These are phyloP conservation scores for Colletotrichum zoysiae DNA, from an alignment of 2,329 filamentous ascomycete species.

Conservation along the genomic window DNA sequence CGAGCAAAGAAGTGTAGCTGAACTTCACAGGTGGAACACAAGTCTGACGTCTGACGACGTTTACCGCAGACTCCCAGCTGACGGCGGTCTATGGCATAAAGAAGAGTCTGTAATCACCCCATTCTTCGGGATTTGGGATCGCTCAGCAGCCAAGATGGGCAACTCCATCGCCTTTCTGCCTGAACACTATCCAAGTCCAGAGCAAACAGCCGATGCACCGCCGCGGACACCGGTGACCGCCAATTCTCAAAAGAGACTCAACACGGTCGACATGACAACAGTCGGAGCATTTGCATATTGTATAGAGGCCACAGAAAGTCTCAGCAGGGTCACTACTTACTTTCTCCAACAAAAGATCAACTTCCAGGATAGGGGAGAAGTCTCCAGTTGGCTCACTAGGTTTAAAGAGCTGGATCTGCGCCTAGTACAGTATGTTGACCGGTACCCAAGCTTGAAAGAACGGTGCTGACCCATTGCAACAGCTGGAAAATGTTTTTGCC, in stretches of 20 bases:
- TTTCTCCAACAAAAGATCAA: conserved; percentile 60
- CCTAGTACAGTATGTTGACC: conserved; percentile 53
- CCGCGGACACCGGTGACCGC: conserved; percentile 22
- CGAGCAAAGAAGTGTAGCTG: not conserved
- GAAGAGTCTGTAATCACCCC: conserved; percentile 55
- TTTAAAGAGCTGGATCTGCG: conserved; percentile 63
- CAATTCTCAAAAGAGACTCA: conserved; percentile 20
- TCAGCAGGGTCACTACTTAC: conserved; percentile 59
- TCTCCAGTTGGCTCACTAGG: conserved; percentile 58
- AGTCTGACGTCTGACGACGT: conserved; percentile 51
- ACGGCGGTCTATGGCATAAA: conserved; percentile 57
- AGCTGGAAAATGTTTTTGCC: conserved; percentile 60
- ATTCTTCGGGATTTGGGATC: conserved; percentile 61
- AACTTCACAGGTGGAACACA: conserved; percentile 49
- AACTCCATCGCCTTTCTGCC: conserved; percentile 55
- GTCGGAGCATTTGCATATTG: conserved; percentile 61
- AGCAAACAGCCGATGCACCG: conserved; percentile 40
- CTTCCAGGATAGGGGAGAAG: conserved; percentile 53
- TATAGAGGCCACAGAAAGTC: conserved; percentile 60
- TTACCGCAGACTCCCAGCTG: conserved; percentile 49
- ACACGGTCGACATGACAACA: conserved; percentile 50
- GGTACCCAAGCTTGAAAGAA: not conserved
- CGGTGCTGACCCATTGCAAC: not conserved
- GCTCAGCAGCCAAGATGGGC: conserved; percentile 53
- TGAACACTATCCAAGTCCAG: conserved; percentile 48